Percentiles rank a stretch among this genome's conserved stretches.
These are phyloP conservation scores for Stropharia rugosoannulata DNA, from an alignment of 768 basidiomycete genomes.

Conservation along the genomic window DNA sequence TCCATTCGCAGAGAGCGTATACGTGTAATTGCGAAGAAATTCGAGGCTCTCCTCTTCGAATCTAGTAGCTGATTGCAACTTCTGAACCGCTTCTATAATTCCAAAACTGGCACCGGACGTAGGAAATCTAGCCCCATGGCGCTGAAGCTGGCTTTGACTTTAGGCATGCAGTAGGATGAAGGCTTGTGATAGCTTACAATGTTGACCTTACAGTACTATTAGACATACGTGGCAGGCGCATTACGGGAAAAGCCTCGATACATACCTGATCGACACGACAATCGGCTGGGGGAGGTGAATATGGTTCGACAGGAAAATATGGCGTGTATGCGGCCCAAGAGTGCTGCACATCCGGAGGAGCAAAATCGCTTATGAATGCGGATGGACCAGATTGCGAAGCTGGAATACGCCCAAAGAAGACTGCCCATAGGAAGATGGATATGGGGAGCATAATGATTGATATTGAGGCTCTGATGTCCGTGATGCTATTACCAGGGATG, in stretches of 20 bases:
- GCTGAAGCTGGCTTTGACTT: conserved; percentile 53
- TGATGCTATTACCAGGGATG: too few species aligned
- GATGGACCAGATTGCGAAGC: not conserved
- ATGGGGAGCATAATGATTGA: too few species aligned
- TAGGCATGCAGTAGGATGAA: not conserved
- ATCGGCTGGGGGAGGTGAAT: conserved; percentile 17
- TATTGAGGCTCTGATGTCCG: too few species aligned
- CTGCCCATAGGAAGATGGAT: too few species aligned
- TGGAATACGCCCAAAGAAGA: too few species aligned
- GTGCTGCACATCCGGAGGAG: conserved; percentile 13
- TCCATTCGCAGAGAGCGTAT: conserved; percentile 48
- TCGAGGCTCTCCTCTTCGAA: conserved; percentile 45
- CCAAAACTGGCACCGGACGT: conserved; percentile 44
- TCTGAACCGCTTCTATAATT: conserved; percentile 50
- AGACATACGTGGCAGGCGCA: not conserved
- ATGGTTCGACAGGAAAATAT: conserved; percentile 22
- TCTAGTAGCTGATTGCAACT: conserved; percentile 45
- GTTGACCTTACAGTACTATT: conserved; percentile 44
- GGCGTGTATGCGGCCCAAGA: conserved; percentile 26
- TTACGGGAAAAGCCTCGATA: not conserved
- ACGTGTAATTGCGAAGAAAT: conserved; percentile 60
- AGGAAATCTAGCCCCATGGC: conserved; percentile 81
- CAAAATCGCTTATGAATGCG: not conserved
- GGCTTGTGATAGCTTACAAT: conserved; percentile 39
- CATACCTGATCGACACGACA: conserved; percentile 24